Percentiles rank a stretch among this genome's conserved stretches.
Conservation (phyloP, 2,329 filamentous ascomycete genomes). For the Paracoccidioides lutzii region DNA sequence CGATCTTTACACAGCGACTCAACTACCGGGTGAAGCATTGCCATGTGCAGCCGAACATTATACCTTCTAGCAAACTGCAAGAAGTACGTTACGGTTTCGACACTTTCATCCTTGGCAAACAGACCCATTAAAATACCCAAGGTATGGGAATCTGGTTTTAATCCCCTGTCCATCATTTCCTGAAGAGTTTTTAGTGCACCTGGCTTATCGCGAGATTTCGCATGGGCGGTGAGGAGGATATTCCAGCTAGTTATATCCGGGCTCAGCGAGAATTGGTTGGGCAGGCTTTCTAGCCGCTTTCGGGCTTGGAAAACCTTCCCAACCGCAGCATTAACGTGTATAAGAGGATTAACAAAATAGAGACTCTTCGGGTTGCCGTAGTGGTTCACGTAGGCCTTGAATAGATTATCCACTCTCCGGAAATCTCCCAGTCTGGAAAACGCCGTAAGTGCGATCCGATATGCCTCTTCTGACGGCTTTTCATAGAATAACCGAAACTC, state of each 20-base stretch:
- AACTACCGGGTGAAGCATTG: conserved; percentile 54
- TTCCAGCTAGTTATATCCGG: conserved; percentile 60
- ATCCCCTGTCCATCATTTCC: conserved; percentile 37
- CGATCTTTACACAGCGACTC: conserved; percentile 52
- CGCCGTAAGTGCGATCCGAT: conserved; percentile 26
- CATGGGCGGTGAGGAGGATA: conserved; percentile 58
- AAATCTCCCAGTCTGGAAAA: conserved; percentile 38
- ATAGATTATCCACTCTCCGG: conserved; percentile 31
- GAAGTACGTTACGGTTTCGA: conserved; percentile 54
- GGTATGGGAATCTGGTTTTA: conserved; percentile 48
- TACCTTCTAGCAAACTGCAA: conserved; percentile 49
- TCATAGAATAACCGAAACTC: conserved; percentile 25
- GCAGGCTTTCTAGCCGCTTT: conserved; percentile 51
- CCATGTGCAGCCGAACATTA: conserved; percentile 38
- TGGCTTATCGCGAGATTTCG: conserved; percentile 52
- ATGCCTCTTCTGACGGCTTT: conserved; percentile 21
- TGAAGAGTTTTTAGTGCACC: conserved; percentile 53
- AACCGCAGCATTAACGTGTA: conserved; percentile 58
- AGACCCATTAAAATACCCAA: conserved; percentile 65
- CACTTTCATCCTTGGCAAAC: conserved; percentile 57
- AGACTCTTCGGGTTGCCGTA: conserved; percentile 24
- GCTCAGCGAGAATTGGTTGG: conserved; percentile 39
- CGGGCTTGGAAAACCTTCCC: conserved; percentile 51
- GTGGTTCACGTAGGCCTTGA: conserved; percentile 28
- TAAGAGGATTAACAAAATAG: conserved; percentile 39